These are phyloP conservation scores for Apiotrichum sp. DNA, from an alignment of 1,284 basidiomycete species.

Conservation along the genomic window DNA sequence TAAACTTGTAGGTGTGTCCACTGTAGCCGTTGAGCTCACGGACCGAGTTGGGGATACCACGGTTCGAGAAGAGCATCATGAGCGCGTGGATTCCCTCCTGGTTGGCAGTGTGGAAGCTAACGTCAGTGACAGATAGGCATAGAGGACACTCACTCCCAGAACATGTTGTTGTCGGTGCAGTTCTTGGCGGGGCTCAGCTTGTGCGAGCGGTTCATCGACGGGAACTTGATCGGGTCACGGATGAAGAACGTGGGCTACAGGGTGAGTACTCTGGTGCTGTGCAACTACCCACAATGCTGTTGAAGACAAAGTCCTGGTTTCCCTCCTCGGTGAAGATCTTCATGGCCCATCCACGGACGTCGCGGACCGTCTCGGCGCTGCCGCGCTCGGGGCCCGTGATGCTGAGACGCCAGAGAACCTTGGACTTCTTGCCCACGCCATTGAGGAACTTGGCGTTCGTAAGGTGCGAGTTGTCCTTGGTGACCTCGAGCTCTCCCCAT, in stretches of 20 bases:
- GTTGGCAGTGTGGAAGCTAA: slow-evolving; percentile 50
- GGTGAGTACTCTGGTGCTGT: slow-evolving; percentile 27
- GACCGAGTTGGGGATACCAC: slow-evolving; percentile 69
- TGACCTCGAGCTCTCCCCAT: slow-evolving; percentile 71
- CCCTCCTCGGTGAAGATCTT: slow-evolving; percentile 85
- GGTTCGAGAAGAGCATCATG: slow-evolving; percentile 72
- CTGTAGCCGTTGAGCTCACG: slow-evolving; percentile 83
- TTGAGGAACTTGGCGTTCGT: slow-evolving; percentile 47
- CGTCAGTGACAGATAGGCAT: slow-evolving; percentile 22
- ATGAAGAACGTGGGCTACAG: slow-evolving; percentile 69
- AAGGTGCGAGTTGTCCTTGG: slow-evolving; percentile 50
- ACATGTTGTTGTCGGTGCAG: slow-evolving; percentile 26
- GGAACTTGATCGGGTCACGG: slow-evolving; percentile 72
- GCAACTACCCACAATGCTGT: slow-evolving; percentile 3
- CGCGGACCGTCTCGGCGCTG: slow-evolving; percentile 60
- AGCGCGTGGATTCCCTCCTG: slow-evolving; percentile 62
- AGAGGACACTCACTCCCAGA: slow-evolving; percentile 62
- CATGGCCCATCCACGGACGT: slow-evolving; percentile 83
- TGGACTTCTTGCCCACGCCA: slow-evolving; percentile 63
- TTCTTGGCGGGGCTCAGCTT: slow-evolving; percentile 65
- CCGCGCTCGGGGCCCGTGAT: slow-evolving; percentile 72
- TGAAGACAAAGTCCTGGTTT: slow-evolving; percentile 67
- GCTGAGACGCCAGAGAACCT: slow-evolving; percentile 71
- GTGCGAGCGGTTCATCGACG: slow-evolving; percentile 68
- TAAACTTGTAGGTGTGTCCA: slow-evolving; percentile 41